Evolutionary conservation across 1,284 basidiomycete species (phyloP).

Genomic region (Marasmius fiardii): DNA sequence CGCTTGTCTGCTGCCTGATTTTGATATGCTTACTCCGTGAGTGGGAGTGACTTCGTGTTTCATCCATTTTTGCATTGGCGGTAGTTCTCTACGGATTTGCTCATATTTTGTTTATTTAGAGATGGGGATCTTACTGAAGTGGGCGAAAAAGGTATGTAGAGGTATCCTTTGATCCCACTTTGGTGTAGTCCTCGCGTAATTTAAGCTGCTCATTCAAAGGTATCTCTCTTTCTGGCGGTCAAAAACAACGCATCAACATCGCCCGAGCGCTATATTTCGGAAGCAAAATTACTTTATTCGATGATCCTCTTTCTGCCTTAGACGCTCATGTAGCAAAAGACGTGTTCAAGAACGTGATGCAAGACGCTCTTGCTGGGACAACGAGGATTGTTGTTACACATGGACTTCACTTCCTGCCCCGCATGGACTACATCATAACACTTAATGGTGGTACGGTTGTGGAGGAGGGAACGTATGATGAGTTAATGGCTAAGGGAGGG

Average conservation of each 20-base stretch:
- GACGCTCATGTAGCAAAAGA: constrained; percentile 87
- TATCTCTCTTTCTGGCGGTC: constrained; percentile 79
- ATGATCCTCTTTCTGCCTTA: constrained; percentile 75
- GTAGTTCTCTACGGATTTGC: neutral
- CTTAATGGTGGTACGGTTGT: constrained; percentile 69
- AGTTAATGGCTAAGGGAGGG: constrained; percentile 61
- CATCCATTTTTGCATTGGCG: too few species aligned
- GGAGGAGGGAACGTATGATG: constrained; percentile 73
- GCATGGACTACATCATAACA: constrained; percentile 75
- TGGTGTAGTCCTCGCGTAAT: too few species aligned
- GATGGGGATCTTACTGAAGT: constrained; percentile 86
- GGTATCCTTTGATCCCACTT: too few species aligned
- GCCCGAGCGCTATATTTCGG: constrained; percentile 85
- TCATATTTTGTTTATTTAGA: neutral
- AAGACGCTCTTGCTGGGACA: constrained; percentile 56
- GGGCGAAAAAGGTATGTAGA: constrained; percentile 68
- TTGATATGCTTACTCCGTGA: constrained; percentile 64
- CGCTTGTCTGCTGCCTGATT: constrained; percentile 74
- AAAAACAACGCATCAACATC: constrained; percentile 75
- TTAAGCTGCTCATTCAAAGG: too few species aligned
- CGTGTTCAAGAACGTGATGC: constrained; percentile 82
- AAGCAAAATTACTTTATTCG: constrained; percentile 57
- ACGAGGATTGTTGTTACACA: constrained; percentile 85
- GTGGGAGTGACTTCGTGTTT: neutral
- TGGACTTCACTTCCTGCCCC: constrained; percentile 76